Evolutionary conservation across 1,139 yeast species (phyloP), one percentile per base, ranked within the genome.

Genomic region (Sugiyamaella castrensis): DNA sequence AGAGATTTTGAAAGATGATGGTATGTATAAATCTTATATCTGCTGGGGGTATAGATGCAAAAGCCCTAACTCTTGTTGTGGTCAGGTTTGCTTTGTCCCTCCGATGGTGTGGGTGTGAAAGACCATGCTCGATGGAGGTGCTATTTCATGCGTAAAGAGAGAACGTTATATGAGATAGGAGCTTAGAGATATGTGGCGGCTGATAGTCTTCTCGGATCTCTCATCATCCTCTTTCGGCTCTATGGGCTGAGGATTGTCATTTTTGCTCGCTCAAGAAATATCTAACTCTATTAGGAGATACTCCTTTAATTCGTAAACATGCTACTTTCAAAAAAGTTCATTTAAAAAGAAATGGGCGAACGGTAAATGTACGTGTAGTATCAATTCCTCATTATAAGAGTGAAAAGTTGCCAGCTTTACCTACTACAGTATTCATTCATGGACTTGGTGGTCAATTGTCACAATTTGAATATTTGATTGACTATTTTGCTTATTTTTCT

Each of bases 371-470:
- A 8, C 58, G 71, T 9, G 56, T 61, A 10, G 58, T 68, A 24
- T 54, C 53, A n/a, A 49, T 64, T 13, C 69, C 69, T 1, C 64
- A 68, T 35, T 61, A 62, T 40, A 61, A 65, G 36, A 62, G 55
- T 31, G 57, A 58, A 49, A 62, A 61, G 46, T 54, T 67, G 42
- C 70, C 68, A 1, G 51, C 56, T 12, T 66, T 82, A 43, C 92
- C 94, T 0, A 70, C 80, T 4, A 64, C 83, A 11, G 70, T 85
- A 11, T 76, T 85, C 47, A 60, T 85, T 19, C 94, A 85, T 64
- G 94, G 94, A 0, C 67, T 85, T 39, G 94, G 94, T 1, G 94
- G 94, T 8, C 91, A 84, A 61, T 72, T 83, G 68, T 73, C 84
- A 8, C 91, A 84, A 62, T 84, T 86, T 62, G 87, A 82, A 57